A percentile compares a stretch with the other conserved stretches of the same genome.
phyloP scores from a whole-genome alignment of 179 eudicot genomes.

The Gypsophila paniculata region DNA sequence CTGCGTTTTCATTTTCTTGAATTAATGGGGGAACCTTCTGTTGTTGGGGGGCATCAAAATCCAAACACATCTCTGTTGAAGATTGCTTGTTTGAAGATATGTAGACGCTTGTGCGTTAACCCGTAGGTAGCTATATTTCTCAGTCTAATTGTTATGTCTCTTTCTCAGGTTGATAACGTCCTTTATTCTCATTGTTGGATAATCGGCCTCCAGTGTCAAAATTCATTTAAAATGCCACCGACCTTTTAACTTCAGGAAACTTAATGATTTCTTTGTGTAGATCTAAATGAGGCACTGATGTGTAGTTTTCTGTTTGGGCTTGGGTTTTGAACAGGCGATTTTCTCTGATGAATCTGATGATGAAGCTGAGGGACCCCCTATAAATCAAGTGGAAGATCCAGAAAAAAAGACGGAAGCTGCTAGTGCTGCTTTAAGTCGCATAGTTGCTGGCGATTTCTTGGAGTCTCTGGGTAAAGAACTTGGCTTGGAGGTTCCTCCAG shows the following conservation, averaged over 20 bases:
- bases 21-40: no score
- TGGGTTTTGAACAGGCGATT: slow-evolving; percentile 64
- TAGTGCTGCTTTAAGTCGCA: slow-evolving; percentile 67
- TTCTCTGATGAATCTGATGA: slow-evolving; percentile 87
- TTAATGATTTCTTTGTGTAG: not conserved
- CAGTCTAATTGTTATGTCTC: not conserved
- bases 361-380: slow-evolving; percentile 44
- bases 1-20: no score
- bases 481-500: slow-evolving; percentile 87
- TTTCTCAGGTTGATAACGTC: not conserved
- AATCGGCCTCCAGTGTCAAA: not conserved
- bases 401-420: slow-evolving; percentile 74
- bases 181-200: not conserved
- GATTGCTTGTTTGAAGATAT: not conserved
- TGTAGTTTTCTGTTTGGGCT: slow-evolving; percentile 3
- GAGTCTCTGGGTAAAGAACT: slow-evolving; percentile 93
- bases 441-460: slow-evolving; percentile 90
- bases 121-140: not conserved
- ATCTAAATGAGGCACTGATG: not conserved
- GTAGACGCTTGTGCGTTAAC: not conserved
- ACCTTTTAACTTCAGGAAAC: not conserved
- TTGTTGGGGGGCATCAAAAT: no score
- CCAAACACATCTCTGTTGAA: not conserved
- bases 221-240: not conserved
- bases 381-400: slow-evolving; percentile 46